Conservation (phyloP, 2,329 filamentous ascomycete genomes). For the Trichothecium roseum region DNA sequence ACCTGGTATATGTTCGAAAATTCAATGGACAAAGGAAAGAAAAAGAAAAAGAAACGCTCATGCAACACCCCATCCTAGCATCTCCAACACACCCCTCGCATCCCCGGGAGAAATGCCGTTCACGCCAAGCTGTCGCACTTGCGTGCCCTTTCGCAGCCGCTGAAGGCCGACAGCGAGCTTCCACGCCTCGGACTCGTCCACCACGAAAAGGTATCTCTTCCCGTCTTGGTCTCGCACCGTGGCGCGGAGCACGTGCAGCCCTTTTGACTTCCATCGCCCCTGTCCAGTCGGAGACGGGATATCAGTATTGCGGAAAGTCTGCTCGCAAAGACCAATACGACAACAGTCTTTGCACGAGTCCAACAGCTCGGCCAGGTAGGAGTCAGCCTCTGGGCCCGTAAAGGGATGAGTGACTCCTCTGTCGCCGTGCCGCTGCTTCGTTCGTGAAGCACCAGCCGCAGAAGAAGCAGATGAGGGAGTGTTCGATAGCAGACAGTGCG, state of each 20-base stretch:
- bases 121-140: constrained; percentile 48
- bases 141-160: constrained; percentile 47
- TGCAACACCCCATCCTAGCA: constrained; percentile 39
- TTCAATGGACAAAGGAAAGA: not conserved
- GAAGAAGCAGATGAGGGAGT: constrained; percentile 28
- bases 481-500: constrained; percentile 42
- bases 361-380: constrained; percentile 52
- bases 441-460: constrained; percentile 13
- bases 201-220: constrained; percentile 54
- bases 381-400: constrained; percentile 55
- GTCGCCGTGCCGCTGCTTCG: constrained; percentile 34
- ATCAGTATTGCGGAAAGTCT: constrained; percentile 31
- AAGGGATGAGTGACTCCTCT: constrained; percentile 38
- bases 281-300: constrained; percentile 26
- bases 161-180: constrained; percentile 55
- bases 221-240: constrained; percentile 56
- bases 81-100: constrained; percentile 43
- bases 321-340: constrained; percentile 39
- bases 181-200: constrained; percentile 56
- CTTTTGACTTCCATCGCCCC: constrained; percentile 44
- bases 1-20: not conserved
- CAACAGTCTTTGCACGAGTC: constrained; percentile 56
- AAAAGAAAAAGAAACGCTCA: not conserved
- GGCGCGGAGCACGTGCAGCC: constrained; percentile 52
- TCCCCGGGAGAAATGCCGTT: constrained; percentile 44